Evolutionary conservation across 2,329 filamentous ascomycete genomes (phyloP), one percentile per base, ranked within the genome.

Genomic region (Trichoderma sp.): DNA sequence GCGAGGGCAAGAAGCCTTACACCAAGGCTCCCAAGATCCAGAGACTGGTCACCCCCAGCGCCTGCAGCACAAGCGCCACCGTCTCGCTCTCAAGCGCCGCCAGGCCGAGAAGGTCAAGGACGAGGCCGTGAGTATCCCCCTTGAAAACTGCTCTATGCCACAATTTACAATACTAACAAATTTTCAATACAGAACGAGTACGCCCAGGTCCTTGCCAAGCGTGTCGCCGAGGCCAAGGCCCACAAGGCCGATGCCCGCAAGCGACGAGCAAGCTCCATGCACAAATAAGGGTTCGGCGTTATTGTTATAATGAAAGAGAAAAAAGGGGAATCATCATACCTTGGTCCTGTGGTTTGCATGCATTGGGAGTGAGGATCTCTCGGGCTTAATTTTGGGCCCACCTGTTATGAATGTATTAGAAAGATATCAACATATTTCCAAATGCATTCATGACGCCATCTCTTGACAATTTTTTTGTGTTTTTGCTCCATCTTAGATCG

Each of bases 21-120:
- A 98, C 96, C 93, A 99, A 99, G 94, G 97, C 97, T 84, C 97
- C 97, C 88, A 97, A 96, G 92, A 99, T 99, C 90, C 97, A 99
- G 93, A 95, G 97, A 87, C 95, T 99, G 84, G 95, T 99, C 84
- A 99, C 97, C 85, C 97, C 87, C 97, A 98, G 91, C 97, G 97
- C 88, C 95, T 99, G 86, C 97, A 99, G 92, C 97, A 98, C 94
- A 99, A 98, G 94, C 95, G 97, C 85, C 97, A 98, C 91, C 92
- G 95, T 83, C 90, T 97, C 84, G 96, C 97, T 85, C 93, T 99
- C 89, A 99, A 99, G 95, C 95, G 96, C 88, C 96, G 97, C 88
- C 94, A 95, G 86, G 89, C 95, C 85, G 97, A 99, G 91, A 94
- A 95, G 88, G 92, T 95, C 90, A 98, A 98, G 93, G 97, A 99